phyloP scores from a whole-genome alignment of 2,329 filamentous ascomycete species.

The Fusarium coffeatum region DNA sequence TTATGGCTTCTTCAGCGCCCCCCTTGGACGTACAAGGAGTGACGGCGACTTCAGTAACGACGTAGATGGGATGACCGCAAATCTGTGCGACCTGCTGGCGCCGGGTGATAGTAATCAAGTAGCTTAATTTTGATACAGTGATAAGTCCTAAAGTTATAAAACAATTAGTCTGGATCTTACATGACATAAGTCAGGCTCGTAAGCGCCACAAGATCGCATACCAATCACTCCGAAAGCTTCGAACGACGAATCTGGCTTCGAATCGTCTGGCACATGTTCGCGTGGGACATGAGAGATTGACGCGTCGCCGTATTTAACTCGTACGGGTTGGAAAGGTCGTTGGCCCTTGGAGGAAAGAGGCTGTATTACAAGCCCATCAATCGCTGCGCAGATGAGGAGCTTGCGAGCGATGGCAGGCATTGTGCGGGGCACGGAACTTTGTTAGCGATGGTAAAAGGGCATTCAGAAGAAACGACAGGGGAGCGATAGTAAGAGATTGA shows the following conservation, averaged over 20 bases:
- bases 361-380: constrained; percentile 86
- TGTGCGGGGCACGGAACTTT: constrained; percentile 39
- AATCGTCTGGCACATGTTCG: constrained; percentile 59
- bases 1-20: constrained; percentile 80
- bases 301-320: constrained; percentile 76
- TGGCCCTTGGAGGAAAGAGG: constrained; percentile 72
- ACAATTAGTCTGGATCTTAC: constrained; percentile 14
- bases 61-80: constrained; percentile 83
- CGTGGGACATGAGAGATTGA: constrained; percentile 58
- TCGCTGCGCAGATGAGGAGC: constrained; percentile 80
- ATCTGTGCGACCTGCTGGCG: constrained; percentile 91
- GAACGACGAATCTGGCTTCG: constrained; percentile 62
- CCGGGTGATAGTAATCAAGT: constrained; percentile 86
- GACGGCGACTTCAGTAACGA: constrained; percentile 88
- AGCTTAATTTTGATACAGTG: constrained; percentile 82
- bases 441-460: constrained; percentile 16
- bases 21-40: constrained; percentile 83
- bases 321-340: constrained; percentile 67
- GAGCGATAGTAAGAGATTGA: constrained; percentile 1
- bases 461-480: constrained; percentile 19
- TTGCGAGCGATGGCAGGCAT: constrained; percentile 87
- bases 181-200: constrained; percentile 18
- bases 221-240: constrained; percentile 71
- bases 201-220: constrained; percentile 48
- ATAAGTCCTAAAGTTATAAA: constrained; percentile 73